Base-by-base conservation (phyloP, 169 alveolate species). In the Cryptosporidium meleagridis region DNA sequence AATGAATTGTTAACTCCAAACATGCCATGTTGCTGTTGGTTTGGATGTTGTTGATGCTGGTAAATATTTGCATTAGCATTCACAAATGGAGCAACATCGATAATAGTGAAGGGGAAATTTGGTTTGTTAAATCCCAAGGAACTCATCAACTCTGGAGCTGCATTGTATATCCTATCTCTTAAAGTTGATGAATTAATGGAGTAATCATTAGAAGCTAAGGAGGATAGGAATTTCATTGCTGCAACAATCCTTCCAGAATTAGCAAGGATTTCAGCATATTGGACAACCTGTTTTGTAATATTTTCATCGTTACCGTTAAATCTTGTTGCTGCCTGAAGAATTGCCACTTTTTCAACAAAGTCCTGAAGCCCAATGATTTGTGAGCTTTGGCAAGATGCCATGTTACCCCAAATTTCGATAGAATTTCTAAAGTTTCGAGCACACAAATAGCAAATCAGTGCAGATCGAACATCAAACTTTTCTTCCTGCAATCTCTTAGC, bases 361-460 rank as follows among this genome's bases (percentile, higher is more conserved):
- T 91, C 93, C 61, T 91, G 94, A 18, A 93, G 86, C 1, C 85
- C 93, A 70, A 70, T 70, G 12, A 93, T 84, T n/a, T 85, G 84
- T 0, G 94, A 91, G 21, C 72, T 68, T 41, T 91, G 91, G 16
- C 89, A 73, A n/a, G 95, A 93, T 14, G 94, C 91, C 95, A 92
- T 92, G 52, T 89, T 92, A 45, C 85, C 87, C 97, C 96, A 94
- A 31, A 85, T 85, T 71, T 95, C 95, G 2, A 93, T 89, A 0
- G 95, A 94, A 61, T 89, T 92, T 16, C 91, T 53, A 44, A 94
- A 91, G 44, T 95, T 92, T 35, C 96, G 93, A 10, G 95, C 94
- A 92, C 95, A 93, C 89, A 94, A 84, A 85, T 86, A 95, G 55
- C 94, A 91, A 23, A 95, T 87, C 41, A 95, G 85, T 18, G 97